phyloP scores from a whole-genome alignment of 202 grass and related monocot genomes.

The Dendrocalamus latiflorus region DNA sequence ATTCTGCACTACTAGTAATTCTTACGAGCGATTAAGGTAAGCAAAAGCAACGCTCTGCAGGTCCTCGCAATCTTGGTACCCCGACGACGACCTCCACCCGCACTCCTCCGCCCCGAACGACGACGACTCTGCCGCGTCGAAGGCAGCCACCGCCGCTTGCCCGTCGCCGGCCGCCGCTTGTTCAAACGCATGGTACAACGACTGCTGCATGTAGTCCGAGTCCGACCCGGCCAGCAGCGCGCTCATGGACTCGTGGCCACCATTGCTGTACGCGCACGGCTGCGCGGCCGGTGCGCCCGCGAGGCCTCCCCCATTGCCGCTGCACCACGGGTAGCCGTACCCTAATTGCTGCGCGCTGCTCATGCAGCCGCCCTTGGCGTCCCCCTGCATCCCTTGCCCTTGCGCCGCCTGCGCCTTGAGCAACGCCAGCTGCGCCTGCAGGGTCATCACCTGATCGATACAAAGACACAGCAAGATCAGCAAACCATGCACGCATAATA shows the following conservation, averaged over 20 bases:
- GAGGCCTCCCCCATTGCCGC: neutral
- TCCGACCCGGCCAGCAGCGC: slow-evolving; percentile 22
- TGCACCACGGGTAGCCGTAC: slow-evolving; percentile 29
- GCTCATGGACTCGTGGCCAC: slow-evolving; percentile 37
- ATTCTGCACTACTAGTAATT: slow-evolving; percentile 44
- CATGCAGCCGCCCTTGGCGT: slow-evolving; percentile 27
- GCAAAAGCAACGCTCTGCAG: slow-evolving; percentile 68
- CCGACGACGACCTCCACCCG: slow-evolving; percentile 54
- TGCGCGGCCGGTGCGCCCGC: neutral
- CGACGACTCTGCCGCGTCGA: slow-evolving; percentile 32
- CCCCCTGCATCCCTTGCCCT: slow-evolving; percentile 40
- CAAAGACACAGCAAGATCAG: neutral
- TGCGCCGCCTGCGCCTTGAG: slow-evolving; percentile 61
- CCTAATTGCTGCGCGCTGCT: slow-evolving; percentile 23
- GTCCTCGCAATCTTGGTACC: slow-evolving; percentile 72
- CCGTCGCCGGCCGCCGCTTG: slow-evolving; percentile 3
- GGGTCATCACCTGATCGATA: slow-evolving; percentile 66
- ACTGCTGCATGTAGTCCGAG: slow-evolving; percentile 46
- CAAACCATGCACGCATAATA: neutral
- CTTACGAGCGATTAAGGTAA: slow-evolving; percentile 64
- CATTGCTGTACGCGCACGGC: slow-evolving; percentile 30
- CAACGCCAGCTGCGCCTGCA: slow-evolving; percentile 80
- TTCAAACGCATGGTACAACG: slow-evolving; percentile 34
- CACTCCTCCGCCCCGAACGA: slow-evolving; percentile 30
- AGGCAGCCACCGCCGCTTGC: neutral